Conservation (phyloP, 768 basidiomycete species). For the Sutorius australiensis region DNA sequence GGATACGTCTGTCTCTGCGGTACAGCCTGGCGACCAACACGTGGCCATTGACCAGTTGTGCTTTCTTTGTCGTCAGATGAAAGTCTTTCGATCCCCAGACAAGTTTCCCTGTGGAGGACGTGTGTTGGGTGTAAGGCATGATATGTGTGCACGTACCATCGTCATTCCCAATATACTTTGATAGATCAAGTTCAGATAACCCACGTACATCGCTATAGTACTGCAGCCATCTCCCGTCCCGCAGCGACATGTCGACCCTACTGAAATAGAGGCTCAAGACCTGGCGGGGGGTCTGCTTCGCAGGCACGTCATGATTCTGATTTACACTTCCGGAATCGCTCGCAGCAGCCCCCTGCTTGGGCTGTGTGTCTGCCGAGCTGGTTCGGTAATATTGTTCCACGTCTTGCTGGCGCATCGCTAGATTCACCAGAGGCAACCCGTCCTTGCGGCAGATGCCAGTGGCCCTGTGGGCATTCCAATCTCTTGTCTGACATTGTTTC, state of each 20-base stretch:
- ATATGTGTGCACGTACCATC: background rate
- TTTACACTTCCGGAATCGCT: no score
- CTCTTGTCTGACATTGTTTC: background rate
- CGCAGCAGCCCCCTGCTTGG: no score
- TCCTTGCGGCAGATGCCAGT: background rate
- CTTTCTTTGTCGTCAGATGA: background rate
- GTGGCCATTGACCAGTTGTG: background rate
- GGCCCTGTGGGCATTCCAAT: background rate
- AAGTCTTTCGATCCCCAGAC: background rate
- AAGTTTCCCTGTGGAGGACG: background rate
- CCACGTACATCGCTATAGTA: background rate
- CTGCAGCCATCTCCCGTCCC: background rate
- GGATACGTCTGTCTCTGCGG: background rate
- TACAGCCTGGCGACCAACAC: background rate
- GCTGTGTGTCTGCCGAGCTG: no score
- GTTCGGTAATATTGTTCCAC: no score
- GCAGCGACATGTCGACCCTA: background rate
- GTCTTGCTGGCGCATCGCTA: background rate
- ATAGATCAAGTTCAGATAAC: constrained; percentile 1
- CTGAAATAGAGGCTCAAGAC: background rate
- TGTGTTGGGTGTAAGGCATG: no score
- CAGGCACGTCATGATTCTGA: background rate
- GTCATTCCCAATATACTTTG: background rate
- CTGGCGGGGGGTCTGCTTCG: background rate
- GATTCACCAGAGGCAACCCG: background rate